A percentile compares a stretch with the other conserved stretches of the same genome.
These are phyloP conservation scores for Hypoxylon sp. DNA, from an alignment of 2,329 filamentous ascomycete species.

Conservation along the genomic window DNA sequence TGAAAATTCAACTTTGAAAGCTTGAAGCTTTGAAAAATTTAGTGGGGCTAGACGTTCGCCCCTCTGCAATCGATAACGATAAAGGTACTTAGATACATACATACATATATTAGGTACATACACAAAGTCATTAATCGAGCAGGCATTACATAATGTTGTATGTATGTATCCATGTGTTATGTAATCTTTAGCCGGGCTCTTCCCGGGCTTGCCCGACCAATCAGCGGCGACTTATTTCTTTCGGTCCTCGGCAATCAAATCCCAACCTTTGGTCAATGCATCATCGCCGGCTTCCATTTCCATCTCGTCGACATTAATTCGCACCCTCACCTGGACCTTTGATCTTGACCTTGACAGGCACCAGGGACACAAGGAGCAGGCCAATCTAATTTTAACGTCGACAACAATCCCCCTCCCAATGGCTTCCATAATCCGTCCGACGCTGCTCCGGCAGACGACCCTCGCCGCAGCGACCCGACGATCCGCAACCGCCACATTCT, in stretches of 20 bases:
- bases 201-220: slow-evolving; percentile 57
- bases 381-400: slow-evolving; percentile 9
- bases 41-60: slow-evolving; percentile 12
- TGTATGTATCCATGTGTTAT: no score
- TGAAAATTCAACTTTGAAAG: slow-evolving; percentile 21
- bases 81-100: slow-evolving; percentile 5
- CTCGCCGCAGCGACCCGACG: slow-evolving; percentile 60
- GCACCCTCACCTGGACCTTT: neutral
- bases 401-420: slow-evolving; percentile 56
- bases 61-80: slow-evolving; percentile 11
- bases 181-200: slow-evolving; percentile 29
- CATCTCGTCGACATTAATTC: slow-evolving; percentile 1
- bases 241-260: slow-evolving; percentile 66
- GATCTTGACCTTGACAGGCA: slow-evolving; percentile 8
- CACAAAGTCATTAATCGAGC: no score
- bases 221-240: slow-evolving; percentile 60
- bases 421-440: slow-evolving; percentile 70
- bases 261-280: slow-evolving; percentile 44
- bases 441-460: slow-evolving; percentile 68
- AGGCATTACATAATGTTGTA: no score
- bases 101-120: no score
- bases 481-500: slow-evolving; percentile 54
- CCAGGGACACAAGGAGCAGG: slow-evolving; percentile 16
- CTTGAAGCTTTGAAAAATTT: slow-evolving; percentile 20
- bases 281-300: slow-evolving; percentile 50